These are phyloP conservation scores for Jaenimonas drosophilae DNA, from an alignment of 208 protist genomes.

Conservation along the genomic window DNA sequence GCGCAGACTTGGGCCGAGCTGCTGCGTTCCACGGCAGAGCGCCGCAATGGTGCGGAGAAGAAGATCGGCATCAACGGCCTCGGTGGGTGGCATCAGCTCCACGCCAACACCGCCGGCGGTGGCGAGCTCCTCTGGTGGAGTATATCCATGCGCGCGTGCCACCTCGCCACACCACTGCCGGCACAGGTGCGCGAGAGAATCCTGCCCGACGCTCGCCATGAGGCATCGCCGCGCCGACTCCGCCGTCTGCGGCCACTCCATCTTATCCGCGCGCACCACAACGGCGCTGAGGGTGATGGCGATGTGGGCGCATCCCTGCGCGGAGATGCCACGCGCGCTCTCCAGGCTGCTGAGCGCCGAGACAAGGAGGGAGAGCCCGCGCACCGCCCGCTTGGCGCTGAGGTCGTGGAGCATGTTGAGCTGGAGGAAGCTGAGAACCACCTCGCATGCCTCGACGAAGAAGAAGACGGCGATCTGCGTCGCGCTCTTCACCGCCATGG, in stretches of 20 bases:
- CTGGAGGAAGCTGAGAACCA: constrained; percentile 35
- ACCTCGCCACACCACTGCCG: constrained; percentile 22
- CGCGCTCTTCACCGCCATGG: constrained; percentile 32
- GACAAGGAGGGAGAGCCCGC: constrained; percentile 34
- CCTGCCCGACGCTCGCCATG: constrained; percentile 28
- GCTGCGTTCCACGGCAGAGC: not conserved
- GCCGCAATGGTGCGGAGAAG: not conserved
- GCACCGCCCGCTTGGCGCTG: constrained; percentile 34
- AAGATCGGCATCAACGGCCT: no score
- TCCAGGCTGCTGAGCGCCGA: constrained; percentile 37
- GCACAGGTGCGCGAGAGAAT: constrained; percentile 33
- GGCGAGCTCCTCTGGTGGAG: constrained; percentile 15
- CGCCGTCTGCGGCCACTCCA: constrained; percentile 12
- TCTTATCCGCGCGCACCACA: not conserved
- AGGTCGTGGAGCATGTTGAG: constrained; percentile 43
- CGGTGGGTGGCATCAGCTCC: no score
- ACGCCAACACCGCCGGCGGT: constrained; percentile 5
- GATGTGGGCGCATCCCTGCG: constrained; percentile 20
- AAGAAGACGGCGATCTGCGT: constrained; percentile 40
- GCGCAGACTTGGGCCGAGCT: constrained; percentile 42
- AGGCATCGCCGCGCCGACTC: constrained; percentile 14
- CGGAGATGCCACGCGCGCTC: constrained; percentile 13
- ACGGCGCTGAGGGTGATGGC: constrained; percentile 15
- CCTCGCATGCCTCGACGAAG: constrained; percentile 23
- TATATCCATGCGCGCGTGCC: constrained; percentile 36